Evolutionary conservation across 345 rosid species (phyloP), one percentile per base, ranked within the genome.

Genomic region (Eucalyptus lansdowneana): DNA sequence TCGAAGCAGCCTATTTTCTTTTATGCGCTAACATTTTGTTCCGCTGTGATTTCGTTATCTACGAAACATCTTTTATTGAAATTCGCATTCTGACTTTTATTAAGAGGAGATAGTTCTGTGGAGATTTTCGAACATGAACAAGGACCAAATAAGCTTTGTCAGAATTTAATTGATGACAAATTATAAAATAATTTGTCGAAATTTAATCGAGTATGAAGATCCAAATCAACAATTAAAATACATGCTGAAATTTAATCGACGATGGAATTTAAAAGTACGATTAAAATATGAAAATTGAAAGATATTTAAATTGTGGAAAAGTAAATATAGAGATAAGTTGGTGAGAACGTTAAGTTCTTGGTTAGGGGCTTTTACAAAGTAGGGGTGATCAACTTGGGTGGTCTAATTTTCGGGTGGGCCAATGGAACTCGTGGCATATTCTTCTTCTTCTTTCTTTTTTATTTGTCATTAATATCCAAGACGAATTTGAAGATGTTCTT

Each of bases 81-180:
- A 9, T 56, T 56, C 29, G 62, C 29, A 12, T 56, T 56, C 29
- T 24, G 62, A 24, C 6, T 56, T 56, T 56, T 22, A 22, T 56
- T 21, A 56, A 56, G 62, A 56, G 27, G 62, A 56, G 62, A 56
- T 56, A 22, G 62, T 56, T 56, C 12, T 9, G 27, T 56, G 12
- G 62, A 22, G 27, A 56, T 22, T 56, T 56, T 56, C 56, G 24
- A 53, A 53, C 58, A 53, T 8, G 24, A 53, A 19, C 56, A 10
- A 24, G 14, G 14, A 24, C 0, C 6, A 0, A 11, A 56, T 56
- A 56, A 0, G 29, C 3, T 56, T 24, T 24, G 0, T 24, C 1
- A 0, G 13, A 24, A 56, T 56, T 56, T 9, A 9, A 56, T 24
- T 1, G 1, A 56, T 1, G 0, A 56, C 10, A n/a, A n/a, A n/a